Conservation (phyloP, 116 monocot species). For the Papilionanthe hybrid region DNA sequence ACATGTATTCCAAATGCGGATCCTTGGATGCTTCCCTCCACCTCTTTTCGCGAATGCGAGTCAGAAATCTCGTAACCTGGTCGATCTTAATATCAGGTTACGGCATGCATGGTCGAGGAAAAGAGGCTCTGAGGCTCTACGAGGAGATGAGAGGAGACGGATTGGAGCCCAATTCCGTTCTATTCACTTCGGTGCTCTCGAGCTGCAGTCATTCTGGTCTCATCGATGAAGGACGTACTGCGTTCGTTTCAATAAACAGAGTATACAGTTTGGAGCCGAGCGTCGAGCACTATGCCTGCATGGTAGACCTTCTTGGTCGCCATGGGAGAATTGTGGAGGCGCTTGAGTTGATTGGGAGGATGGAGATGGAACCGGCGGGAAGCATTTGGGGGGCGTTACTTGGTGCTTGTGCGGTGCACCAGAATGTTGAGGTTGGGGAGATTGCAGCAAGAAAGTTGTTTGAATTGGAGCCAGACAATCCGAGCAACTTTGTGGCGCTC, state of each 20-base stretch:
- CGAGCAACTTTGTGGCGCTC: conserved; percentile 58
- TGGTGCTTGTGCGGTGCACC: conserved; percentile 41
- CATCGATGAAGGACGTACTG: conserved; percentile 23
- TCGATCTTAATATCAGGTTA: conserved; percentile 55
- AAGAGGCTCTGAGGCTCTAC: conserved; percentile 26
- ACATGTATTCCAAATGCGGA: conserved; percentile 48
- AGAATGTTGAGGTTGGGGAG: conserved; percentile 48
- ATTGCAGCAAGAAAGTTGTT: conserved; percentile 47
- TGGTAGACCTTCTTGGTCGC: conserved; percentile 72
- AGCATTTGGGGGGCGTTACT: conserved; percentile 72
- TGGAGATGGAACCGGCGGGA: conserved; percentile 47
- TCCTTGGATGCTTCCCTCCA: conserved; percentile 19
- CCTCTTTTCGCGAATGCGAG: conserved; percentile 33
- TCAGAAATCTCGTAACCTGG: conserved; percentile 44
- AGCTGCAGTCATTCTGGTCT: conserved; percentile 68
- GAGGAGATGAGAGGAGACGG: conserved; percentile 41
- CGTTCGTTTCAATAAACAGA: conserved; percentile 38
- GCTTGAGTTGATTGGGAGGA: conserved; percentile 26
- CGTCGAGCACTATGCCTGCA: conserved; percentile 70
- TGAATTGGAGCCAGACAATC: conserved; percentile 37
- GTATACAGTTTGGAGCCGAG: conserved; percentile 28
- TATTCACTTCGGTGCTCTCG: conserved; percentile 44
- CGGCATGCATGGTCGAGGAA: conserved; percentile 34
- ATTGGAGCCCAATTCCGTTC: conserved; percentile 40
- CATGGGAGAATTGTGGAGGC: conserved; percentile 44